phyloP scores from a whole-genome alignment of 2,329 filamentous ascomycete species.

The Didymella sp. region DNA sequence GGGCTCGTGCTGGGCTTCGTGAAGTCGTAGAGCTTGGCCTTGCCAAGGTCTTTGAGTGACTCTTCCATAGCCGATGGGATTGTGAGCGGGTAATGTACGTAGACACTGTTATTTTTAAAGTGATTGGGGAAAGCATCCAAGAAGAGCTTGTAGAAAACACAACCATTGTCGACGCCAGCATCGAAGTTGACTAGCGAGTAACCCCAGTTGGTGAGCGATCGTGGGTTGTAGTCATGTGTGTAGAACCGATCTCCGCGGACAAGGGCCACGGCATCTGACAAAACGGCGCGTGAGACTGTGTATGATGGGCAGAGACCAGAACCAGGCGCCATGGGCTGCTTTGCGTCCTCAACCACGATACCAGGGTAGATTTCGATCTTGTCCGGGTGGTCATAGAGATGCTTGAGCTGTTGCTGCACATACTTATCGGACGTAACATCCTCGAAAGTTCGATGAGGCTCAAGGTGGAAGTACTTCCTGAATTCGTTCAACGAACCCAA shows the following conservation, averaged over 20 bases:
- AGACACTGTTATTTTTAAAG: constrained; percentile 79
- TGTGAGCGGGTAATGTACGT: constrained; percentile 78
- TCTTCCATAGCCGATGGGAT: constrained; percentile 74
- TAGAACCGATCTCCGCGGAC: constrained; percentile 81
- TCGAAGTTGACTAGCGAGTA: constrained; percentile 78
- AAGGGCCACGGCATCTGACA: constrained; percentile 80
- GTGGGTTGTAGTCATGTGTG: constrained; percentile 74
- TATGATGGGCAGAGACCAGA: constrained; percentile 78
- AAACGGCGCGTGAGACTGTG: constrained; percentile 76
- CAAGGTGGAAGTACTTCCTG: constrained; percentile 79
- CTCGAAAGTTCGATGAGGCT: constrained; percentile 77
- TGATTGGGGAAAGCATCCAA: constrained; percentile 80
- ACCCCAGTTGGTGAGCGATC: constrained; percentile 83
- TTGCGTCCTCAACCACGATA: constrained; percentile 76
- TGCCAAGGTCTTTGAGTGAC: constrained; percentile 72
- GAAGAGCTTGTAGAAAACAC: constrained; percentile 85
- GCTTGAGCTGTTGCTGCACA: constrained; percentile 67
- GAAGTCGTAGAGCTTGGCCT: constrained; percentile 73
- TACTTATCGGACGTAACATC: constrained; percentile 81
- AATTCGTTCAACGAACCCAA: constrained; percentile 83
- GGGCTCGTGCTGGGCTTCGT: constrained; percentile 61
- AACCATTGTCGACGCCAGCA: constrained; percentile 76
- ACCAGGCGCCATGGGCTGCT: constrained; percentile 70
- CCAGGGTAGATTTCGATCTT: constrained; percentile 83
- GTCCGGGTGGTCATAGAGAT: constrained; percentile 75